Evolutionary conservation across 257 asterid species (phyloP), one percentile per base, ranked within the genome.

Genomic region (Cordia subcordata): DNA sequence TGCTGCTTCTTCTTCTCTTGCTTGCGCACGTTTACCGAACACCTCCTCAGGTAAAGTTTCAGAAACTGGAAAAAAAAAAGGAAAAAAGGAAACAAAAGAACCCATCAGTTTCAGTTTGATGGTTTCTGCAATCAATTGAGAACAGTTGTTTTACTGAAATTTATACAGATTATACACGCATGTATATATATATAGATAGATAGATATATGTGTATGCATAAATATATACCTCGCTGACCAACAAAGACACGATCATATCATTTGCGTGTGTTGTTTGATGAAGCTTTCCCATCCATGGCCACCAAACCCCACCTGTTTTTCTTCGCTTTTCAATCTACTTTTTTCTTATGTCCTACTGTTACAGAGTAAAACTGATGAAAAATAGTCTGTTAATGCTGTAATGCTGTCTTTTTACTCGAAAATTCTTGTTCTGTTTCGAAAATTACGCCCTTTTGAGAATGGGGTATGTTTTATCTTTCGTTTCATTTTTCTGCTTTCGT

Each of bases 1-100:
- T 2, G 61, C 79, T 0, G 55, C 53, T 13, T 62, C 73, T 27
- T 74, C 83, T 3, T 60, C 81, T 47, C 82, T 81, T 47, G 78
- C 71, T 44, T 75, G 78, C 44, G 23, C 80, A 16, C 84, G 90
- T 17, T 38, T 86, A 61, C 84, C 87, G 38, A 46, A 72, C 11
- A 57, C 77, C 61, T 59, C 90, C 0, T 55, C 95, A 65, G 86
- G 84, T 85, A 78, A 69, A 51, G 21, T 45, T n/a, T n/a, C 15
- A 58, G 40, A 40, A 16, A 58, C 53, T 40, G 40, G 59, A 38
- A 52, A 32, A 17, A 9, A 64, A 62, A 40, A 23, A 17, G 49
- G 64, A 58, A 45, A 20, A 11, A 22, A 60, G 12, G 13, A 27
- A 27, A 18, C 52, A 33, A 61, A 42, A n/a, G n/a, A n/a, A n/a